Percentiles rank a stretch among this genome's conserved stretches.
phyloP scores from a whole-genome alignment of 1,139 yeast species.

The Taphrina populina region DNA sequence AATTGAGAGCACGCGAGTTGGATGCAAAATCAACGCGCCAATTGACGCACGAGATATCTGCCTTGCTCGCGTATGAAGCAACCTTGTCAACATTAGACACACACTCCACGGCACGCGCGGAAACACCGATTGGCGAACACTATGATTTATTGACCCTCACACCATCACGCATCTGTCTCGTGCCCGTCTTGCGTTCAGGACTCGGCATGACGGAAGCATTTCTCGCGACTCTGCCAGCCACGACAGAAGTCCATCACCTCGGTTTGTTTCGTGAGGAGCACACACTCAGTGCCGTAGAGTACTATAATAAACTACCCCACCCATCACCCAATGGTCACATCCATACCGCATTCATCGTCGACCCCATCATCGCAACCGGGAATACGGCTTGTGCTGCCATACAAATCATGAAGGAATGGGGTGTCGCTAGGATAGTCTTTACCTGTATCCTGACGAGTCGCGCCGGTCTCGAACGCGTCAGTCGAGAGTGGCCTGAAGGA shows the following conservation, averaged over 20 bases:
- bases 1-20: conserved; percentile 41
- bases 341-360: conserved; percentile 43
- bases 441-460: conserved; percentile 42
- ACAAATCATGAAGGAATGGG: conserved; percentile 44
- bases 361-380: conserved; percentile 47
- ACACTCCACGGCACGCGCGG: conserved; percentile 14
- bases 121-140: conserved; percentile 41
- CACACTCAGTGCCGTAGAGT: conserved; percentile 45
- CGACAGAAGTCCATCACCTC: conserved; percentile 44
- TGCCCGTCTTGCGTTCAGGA: conserved; percentile 46
- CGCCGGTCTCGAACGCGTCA: conserved; percentile 41
- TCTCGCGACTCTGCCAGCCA: conserved; percentile 43
- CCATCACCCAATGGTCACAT: conserved; percentile 13
- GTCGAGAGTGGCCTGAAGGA: conserved; percentile 40
- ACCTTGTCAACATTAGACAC: not conserved
- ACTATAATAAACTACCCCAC: conserved; percentile 45
- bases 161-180: conserved; percentile 42
- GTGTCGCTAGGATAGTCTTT: conserved; percentile 44
- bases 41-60: conserved; percentile 42
- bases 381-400: conserved; percentile 47
- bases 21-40: conserved; percentile 40
- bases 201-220: conserved; percentile 45
- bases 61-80: conserved; percentile 44
- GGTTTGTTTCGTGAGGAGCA: conserved; percentile 46
- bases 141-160: conserved; percentile 36